phyloP scores from a whole-genome alignment of 2,329 filamentous ascomycete genomes.

The Trichoderma polysporum region DNA sequence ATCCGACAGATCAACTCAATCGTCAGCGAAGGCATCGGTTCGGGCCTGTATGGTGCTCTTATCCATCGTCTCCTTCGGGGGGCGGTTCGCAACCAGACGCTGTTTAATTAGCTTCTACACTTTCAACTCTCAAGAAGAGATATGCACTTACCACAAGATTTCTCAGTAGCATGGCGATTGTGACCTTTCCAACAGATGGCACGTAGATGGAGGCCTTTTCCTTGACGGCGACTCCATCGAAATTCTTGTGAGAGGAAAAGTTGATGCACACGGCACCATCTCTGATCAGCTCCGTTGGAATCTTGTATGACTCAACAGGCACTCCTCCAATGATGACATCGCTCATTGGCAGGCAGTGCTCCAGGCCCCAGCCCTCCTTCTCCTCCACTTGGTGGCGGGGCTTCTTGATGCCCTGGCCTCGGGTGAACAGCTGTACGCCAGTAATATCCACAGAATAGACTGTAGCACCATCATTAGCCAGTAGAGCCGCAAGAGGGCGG shows the following conservation, averaged over 20 bases:
- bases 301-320: slow-evolving; percentile 83
- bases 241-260: slow-evolving; percentile 95
- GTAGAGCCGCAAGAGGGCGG: slow-evolving; percentile 82
- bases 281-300: slow-evolving; percentile 77
- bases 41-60: slow-evolving; percentile 39
- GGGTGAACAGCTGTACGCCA: slow-evolving; percentile 87
- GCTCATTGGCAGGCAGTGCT: slow-evolving; percentile 80
- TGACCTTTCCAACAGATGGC: slow-evolving; percentile 95
- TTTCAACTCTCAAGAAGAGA: not conserved
- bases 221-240: slow-evolving; percentile 79
- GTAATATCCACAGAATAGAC: slow-evolving; percentile 95
- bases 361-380: slow-evolving; percentile 73
- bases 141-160: slow-evolving; percentile 74
- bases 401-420: slow-evolving; percentile 83
- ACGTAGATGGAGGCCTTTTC: slow-evolving; percentile 97
- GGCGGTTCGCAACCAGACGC: slow-evolving; percentile 54
- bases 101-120: slow-evolving; percentile 33
- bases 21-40: slow-evolving; percentile 44
- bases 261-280: slow-evolving; percentile 98
- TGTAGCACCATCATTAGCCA: slow-evolving; percentile 93
- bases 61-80: slow-evolving; percentile 39
- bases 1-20: slow-evolving; percentile 9
- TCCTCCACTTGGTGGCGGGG: slow-evolving; percentile 83
- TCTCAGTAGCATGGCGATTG: slow-evolving; percentile 84
- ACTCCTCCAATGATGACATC: slow-evolving; percentile 96